phyloP scores from a whole-genome alignment of 306 rosid genomes.

The Gillenia trifoliata region DNA sequence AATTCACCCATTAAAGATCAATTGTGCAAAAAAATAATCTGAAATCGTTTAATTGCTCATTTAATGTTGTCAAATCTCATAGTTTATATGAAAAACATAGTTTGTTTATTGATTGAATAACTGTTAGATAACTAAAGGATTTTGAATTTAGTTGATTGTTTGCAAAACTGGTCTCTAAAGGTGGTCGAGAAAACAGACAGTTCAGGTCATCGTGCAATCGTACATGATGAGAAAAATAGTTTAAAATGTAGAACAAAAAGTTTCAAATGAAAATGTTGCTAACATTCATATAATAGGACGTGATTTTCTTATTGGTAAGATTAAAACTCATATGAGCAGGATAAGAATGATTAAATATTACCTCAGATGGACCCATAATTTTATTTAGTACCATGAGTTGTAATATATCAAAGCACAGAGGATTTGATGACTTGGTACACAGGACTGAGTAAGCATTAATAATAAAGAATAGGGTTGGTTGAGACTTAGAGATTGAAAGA shows the following conservation, averaged over 20 bases:
- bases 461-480: not conserved
- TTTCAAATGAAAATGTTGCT: too few species aligned
- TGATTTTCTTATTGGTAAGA: too few species aligned
- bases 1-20: too few species aligned
- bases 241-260: too few species aligned
- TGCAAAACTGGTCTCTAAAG: not conserved
- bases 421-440: not conserved
- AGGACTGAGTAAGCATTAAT: not conserved
- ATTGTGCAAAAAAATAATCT: too few species aligned
- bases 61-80: too few species aligned
- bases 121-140: not conserved
- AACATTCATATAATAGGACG: too few species aligned
- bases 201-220: too few species aligned
- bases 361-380: not conserved
- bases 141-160: not conserved
- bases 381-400: not conserved
- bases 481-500: not conserved
- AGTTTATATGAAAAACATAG: too few species aligned
- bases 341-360: not conserved
- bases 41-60: too few species aligned
- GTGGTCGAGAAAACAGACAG: too few species aligned
- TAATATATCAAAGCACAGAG: not conserved
- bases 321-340: not conserved
- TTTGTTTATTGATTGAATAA: too few species aligned
- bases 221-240: not conserved